Evolutionary conservation across 2,329 filamentous ascomycete genomes (phyloP).

Genomic region (Diaporthe citri): DNA sequence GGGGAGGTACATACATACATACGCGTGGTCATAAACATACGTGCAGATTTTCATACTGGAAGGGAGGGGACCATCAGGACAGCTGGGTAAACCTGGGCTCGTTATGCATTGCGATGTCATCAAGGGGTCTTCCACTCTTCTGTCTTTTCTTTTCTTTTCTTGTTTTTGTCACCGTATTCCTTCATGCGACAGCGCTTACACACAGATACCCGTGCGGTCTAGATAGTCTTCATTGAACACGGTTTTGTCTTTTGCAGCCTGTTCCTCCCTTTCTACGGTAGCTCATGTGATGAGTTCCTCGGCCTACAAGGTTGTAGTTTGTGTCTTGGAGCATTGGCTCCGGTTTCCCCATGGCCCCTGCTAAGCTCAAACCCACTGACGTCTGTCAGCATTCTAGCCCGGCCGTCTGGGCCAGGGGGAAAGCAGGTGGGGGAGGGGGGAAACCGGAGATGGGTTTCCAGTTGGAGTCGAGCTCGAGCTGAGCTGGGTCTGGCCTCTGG

Average conservation of each 20-base stretch:
- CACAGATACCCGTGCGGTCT: constrained; percentile 24
- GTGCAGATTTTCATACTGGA: not conserved
- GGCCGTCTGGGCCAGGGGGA: not conserved
- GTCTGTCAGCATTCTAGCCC: not conserved
- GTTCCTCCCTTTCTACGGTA: not conserved
- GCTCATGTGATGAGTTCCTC: not conserved
- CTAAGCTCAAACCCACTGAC: constrained; percentile 6
- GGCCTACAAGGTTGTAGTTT: not conserved
- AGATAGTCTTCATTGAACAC: constrained; percentile 19
- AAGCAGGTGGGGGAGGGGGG: not conserved
- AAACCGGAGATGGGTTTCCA: not conserved
- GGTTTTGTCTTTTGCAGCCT: not conserved
- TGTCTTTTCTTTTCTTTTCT: not conserved
- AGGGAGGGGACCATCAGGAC: not conserved
- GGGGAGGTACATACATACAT: not conserved
- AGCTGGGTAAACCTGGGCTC: constrained; percentile 7
- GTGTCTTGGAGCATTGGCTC: constrained; percentile 13
- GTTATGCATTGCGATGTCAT: not conserved
- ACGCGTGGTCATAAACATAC: not conserved
- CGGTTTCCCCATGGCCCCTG: not conserved
- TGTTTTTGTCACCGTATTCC: not conserved
- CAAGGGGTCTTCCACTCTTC: not conserved
- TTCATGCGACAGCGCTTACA: not conserved
- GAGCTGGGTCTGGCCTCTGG: not conserved
- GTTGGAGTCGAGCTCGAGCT: constrained; percentile 1